Base-by-base conservation (phyloP, 306 rosid species). In the Glycine soja region DNA sequence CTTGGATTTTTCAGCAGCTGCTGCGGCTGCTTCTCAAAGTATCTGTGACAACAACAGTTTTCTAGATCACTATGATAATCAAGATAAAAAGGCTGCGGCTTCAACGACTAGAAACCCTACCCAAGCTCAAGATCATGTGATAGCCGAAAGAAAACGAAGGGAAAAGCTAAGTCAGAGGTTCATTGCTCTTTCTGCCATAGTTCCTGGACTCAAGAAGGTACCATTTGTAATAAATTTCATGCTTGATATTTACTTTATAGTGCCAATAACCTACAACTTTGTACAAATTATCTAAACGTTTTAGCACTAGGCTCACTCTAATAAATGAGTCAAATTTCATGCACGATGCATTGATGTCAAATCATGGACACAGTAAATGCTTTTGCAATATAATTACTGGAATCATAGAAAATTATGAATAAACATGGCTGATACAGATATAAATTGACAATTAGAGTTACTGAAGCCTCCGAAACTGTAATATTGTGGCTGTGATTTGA, bases 201-300 rank as follows among this genome's bases (percentile, higher is more conserved):
- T 93, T 89, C 98, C 99, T 16, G 97, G 93, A 74, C 92, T 93
- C 58, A 93, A 91, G 65, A 95, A 95, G 98, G 97, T 92, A 82
- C 48, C 14, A 32, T 5, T 24, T 24, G 30, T 24, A 24, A 1
- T 24, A 24, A 10, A 70, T 50, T 2, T 59, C 40, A 69, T 15
- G 18, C 43, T 1, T 24, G 30, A 24, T 24, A 24, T 24, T 24
- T 24, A 24, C 2, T 24, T 24, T 24, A 1, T 24, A 24, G 1
- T 24, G 30, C 2, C 30, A 24, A 24, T 24, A 1, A 24, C 30
- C 30, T 24, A 24, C 30, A 24, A 24, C 30, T 24, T 24, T 24
- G 30, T 24, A 24, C 30, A 0, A 24, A 24, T 24, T 1, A 24
- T 24, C 30, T 24, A 24, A 24, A 24, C 30, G 2, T 24, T 24